Percentiles rank a stretch among this genome's conserved stretches.
Evolutionary conservation across 495 filamentous ascomycete species (phyloP).

Genomic region (Entonaema liquescens): DNA sequence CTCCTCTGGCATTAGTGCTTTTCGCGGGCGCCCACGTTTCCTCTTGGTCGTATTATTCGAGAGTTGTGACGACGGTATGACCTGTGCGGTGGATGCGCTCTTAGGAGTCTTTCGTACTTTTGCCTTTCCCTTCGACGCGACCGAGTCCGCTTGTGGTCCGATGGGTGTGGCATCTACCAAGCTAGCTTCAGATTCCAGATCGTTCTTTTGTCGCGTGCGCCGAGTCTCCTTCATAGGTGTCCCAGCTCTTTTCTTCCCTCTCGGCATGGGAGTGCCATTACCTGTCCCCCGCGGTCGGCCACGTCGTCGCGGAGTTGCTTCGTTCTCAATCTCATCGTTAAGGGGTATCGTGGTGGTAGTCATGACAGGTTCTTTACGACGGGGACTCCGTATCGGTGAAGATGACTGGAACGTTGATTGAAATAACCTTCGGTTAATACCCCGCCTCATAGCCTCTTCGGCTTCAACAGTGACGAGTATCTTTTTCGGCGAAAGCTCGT

Average conservation of each 20-base stretch:
- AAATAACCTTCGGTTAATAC: slow-evolving; percentile 53
- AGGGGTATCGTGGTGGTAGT: slow-evolving; percentile 59
- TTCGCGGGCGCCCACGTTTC: slow-evolving; percentile 45
- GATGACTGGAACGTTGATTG: slow-evolving; percentile 52
- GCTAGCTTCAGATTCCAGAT: slow-evolving; percentile 35
- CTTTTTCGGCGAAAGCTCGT: slow-evolving; percentile 58
- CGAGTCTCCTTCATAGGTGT: slow-evolving; percentile 48
- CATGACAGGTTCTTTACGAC: slow-evolving; percentile 38
- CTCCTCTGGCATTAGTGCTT: slow-evolving; percentile 40
- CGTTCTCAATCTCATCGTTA: slow-evolving; percentile 55
- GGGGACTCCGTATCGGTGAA: slow-evolving; percentile 44
- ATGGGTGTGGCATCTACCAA: slow-evolving; percentile 17
- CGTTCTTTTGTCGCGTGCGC: slow-evolving; percentile 35
- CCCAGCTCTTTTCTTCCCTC: slow-evolving; percentile 53
- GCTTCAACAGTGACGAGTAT: slow-evolving; percentile 64
- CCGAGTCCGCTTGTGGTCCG: slow-evolving; percentile 14
- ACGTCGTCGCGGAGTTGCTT: slow-evolving; percentile 52
- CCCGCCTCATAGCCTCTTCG: slow-evolving; percentile 45
- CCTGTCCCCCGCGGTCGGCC: slow-evolving; percentile 50
- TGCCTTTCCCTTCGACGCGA: slow-evolving; percentile 46
- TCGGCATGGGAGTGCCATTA: slow-evolving; percentile 51
- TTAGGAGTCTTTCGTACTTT: slow-evolving; percentile 42
- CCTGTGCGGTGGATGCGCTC: slow-evolving; percentile 9
- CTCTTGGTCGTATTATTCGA: slow-evolving; percentile 33
- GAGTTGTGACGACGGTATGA: slow-evolving; percentile 41